Evolutionary conservation across 257 asterid species (phyloP).

Genomic region (Solanum sparsipilum): DNA sequence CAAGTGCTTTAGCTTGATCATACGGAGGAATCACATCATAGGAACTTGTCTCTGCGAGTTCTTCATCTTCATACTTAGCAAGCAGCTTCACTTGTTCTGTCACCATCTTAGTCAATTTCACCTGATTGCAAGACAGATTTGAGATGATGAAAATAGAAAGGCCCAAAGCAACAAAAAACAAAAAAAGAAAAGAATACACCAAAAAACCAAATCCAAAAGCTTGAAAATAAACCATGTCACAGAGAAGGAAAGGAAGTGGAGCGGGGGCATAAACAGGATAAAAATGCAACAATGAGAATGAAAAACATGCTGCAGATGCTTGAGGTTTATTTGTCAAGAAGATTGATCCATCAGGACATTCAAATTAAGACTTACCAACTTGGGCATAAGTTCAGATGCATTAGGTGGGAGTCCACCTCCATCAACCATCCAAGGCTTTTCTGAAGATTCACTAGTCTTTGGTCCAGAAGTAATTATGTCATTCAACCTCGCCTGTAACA

Average conservation of each 20-base stretch:
- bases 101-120: constrained; percentile 70
- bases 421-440: constrained; percentile 27
- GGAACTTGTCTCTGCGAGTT: constrained; percentile 61
- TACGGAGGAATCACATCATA: constrained; percentile 73
- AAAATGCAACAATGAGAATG: neutral
- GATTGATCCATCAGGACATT: neutral
- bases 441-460: constrained; percentile 10
- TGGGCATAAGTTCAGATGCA: constrained; percentile 20
- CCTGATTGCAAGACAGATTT: constrained; percentile 26
- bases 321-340: neutral
- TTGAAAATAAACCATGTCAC: neutral
- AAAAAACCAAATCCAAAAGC: neutral
- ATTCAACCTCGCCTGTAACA: constrained; percentile 13
- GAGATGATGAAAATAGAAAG: neutral
- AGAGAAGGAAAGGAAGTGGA: neutral
- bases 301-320: neutral
- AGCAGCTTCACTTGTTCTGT: constrained; percentile 78
- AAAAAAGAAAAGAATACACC: neutral
- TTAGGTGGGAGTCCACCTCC: constrained; percentile 30
- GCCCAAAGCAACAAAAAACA: neutral
- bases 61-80: constrained; percentile 81
- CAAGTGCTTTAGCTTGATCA: constrained; percentile 99
- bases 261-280: neutral
- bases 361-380: constrained; percentile 10
- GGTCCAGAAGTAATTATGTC: constrained; percentile 15